Evolutionary conservation across 306 rosid species (phyloP).

Genomic region (Cyclanthera cordifolia): DNA sequence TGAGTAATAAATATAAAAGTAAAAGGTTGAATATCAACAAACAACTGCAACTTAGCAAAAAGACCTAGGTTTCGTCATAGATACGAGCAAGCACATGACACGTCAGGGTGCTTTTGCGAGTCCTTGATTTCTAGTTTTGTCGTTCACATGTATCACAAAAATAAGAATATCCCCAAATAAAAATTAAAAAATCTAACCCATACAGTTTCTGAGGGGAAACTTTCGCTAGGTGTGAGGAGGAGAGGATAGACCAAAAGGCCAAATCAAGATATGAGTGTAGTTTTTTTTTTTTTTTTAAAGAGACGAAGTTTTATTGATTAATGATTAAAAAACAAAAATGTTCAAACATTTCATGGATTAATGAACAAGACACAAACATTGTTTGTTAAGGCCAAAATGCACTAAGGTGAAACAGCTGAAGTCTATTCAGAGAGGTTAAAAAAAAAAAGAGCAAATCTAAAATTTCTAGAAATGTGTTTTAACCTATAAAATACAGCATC

Average conservation of each 20-base stretch:
- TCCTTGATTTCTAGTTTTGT: neutral
- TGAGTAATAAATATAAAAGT: neutral
- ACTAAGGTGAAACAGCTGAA: neutral
- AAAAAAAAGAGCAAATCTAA: neutral
- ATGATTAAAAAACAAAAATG: neutral
- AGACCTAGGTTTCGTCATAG: neutral
- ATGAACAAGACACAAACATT: neutral
- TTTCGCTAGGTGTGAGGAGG: neutral
- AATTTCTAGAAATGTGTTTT: neutral
- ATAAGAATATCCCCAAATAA: neutral
- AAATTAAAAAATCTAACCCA: neutral
- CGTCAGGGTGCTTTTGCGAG: neutral
- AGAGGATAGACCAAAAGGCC: neutral
- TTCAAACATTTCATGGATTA: neutral
- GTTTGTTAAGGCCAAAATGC: neutral
- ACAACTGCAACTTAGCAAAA: neutral
- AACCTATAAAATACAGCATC: neutral
- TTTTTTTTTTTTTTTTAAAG: neutral
- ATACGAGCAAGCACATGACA: constrained; percentile 5
- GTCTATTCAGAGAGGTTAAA: neutral
- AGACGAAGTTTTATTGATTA: neutral
- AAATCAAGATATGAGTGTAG: neutral
- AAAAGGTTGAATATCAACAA: neutral
- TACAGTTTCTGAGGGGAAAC: neutral
- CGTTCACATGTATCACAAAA: neutral